Evolutionary conservation across 2,329 filamentous ascomycete species (phyloP), one percentile per base, ranked within the genome.

Genomic region (Trichoderma aggressivum): DNA sequence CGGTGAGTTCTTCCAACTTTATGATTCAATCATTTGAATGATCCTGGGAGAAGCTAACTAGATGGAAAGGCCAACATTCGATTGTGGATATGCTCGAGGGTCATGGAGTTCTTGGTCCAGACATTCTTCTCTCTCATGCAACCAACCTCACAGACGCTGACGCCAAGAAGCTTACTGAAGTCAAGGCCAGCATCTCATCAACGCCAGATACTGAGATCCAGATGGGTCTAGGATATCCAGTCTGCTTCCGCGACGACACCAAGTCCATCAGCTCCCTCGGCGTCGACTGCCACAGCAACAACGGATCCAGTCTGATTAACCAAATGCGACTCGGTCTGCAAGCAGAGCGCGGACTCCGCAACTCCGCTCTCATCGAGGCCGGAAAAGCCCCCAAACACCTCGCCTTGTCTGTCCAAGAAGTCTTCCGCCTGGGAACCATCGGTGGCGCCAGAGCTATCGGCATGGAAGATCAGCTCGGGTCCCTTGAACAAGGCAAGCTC

Each of bases 191-290:
- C 58, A 75, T 86, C 18, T 84, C 82, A 3, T 79, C 78, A 18
- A 87, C 86, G 0, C 85, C 85, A 0, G 82, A 82, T n/a, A 84
- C 84, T 0, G 86, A 87, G 74, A 75, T 85, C 11, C 84, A 87
- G 72, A 86, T 86, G 84, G 81, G 79, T 0, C 79, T 80, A 0
- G 76, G 79, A 11, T 75, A 77, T 7, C 68, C 73, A 8, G 72
- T 75, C 21, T 71, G 56, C 18, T 75, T 75, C 59, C 58, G 77
- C 74, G 21, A 76, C 70, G 11, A 74, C 30, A 56, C 67, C 21
- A 67, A 61, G 10, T 61, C 61, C 5, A 64, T 73, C 12, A 68
- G 61, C 64, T 72, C 71, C 7, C 71, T 76, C 10, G 75, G 75
- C 8, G 60, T 76, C 7, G 75, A 76, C 62, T 75, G 73, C 53